Base-by-base conservation (phyloP, 257 asterid genomes). In the Primulina tabacum region DNA sequence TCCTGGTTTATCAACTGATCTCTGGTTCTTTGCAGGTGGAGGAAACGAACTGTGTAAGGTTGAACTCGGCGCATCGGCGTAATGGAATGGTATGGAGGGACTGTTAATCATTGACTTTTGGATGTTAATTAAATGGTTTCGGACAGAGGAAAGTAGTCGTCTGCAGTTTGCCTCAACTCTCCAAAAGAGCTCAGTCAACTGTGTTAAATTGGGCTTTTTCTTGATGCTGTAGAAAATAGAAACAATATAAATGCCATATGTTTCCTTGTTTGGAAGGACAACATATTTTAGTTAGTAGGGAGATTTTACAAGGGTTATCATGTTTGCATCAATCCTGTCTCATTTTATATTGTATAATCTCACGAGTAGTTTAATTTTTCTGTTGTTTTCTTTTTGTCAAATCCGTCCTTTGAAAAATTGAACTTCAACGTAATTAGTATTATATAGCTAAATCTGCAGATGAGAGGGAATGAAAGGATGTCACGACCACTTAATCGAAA, bases 1-100 rank as follows among this genome's bases (percentile, higher is more conserved):
- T 18, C 34, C 21, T 50, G 57, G 20, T 65, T 4, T 17, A 21
- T 18, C 4, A 34, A 72, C 1, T 53, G 47, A 61, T 53, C 5
- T 6, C n/a, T 40, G 18, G 67, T 28, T 6, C 20, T 57, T 78
- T 73, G 84, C 82, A 89, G 94, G 88, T 73, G 90, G 85, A 65
- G 3, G 57, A 6, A 67, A 79, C 20, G 82, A 83, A 79, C 81
- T 72, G 50, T 87, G 84, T 38, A 83, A 87, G 75, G 62, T 50
- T 60, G 35, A 80, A 17, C 20, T 4, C 55, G 18, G 55, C 0
- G 57, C 57, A 50, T 16, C 21, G 8, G 8, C 57, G 0, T 50
- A 4, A 47, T 9, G n/a, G 18, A 50, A 50, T 14, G 8, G 20
- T 16, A 50, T 16, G 57, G 57, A 50, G 57, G 8, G 57, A 50